Evolutionary conservation across 2,329 filamentous ascomycete genomes (phyloP), one percentile per base, ranked within the genome.

Genomic region (Kalaharituber pfeilii): DNA sequence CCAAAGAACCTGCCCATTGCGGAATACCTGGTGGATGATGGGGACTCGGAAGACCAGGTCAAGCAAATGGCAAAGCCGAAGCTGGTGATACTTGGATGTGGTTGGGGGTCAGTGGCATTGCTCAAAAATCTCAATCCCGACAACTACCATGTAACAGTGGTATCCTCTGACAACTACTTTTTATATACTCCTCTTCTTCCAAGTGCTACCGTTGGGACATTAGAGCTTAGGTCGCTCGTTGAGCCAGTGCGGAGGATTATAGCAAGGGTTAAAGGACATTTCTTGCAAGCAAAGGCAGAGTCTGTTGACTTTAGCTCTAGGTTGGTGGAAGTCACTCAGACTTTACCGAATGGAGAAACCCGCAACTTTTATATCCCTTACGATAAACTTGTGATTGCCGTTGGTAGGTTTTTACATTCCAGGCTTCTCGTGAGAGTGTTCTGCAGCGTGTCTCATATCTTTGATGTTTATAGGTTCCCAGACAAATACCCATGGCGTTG

Each of bases 141-240:
- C 11, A 86, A 95, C 63, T 98, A 95, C 66, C 88, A 98, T 68
- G 82, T 98, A 62, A 96, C 89, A 3, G 83, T 98, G 36, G 82
- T 98, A 44, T 94, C 87, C 11, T 89, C 91, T 0, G 84, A 84
- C 30, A 96, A 96, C 65, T 94, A 96, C 71, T 98, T 98, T 70
- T 72, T 98, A 28, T 98, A 98, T 69, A 98, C 91, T 1, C 91
- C 91, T 0, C 96, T 98, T 88, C 74, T 98, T 44, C 91, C 91
- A 1, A 94, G 87, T 29, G 93, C 91, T 6, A 98, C 93, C 0
- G 91, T 98, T 5, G 93, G 93, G 11, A 98, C 91, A 0, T 73
- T 98, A 28, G 89, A 94, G 66, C 72, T 96, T 64, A 77, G 89
- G 60, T 94, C 87, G 50, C 73, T 98, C 56, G 86, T 95, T 39